phyloP scores from a whole-genome alignment of 352 stramenopile species.

The Halophytophthora batemanensis region DNA sequence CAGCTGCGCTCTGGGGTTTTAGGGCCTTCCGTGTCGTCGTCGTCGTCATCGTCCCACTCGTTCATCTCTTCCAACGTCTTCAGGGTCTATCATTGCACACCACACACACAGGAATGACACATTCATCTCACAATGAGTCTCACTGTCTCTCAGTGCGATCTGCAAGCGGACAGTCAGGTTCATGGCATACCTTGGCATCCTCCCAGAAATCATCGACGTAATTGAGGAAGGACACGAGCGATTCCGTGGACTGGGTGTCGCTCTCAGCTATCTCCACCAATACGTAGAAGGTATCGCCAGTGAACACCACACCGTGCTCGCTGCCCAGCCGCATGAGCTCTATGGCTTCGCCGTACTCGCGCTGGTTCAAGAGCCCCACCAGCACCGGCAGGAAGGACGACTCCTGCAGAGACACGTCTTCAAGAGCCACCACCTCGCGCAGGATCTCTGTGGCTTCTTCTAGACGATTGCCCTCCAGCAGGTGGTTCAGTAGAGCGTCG shows the following conservation, averaged over 20 bases:
- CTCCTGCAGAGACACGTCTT: conserved; percentile 47
- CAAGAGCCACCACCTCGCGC: conserved; percentile 35
- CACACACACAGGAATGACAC: not conserved
- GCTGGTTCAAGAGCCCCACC: conserved; percentile 31
- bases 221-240: conserved; percentile 50
- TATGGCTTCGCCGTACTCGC: conserved; percentile 41
- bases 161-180: not conserved
- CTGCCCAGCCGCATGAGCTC: conserved; percentile 41
- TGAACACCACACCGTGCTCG: conserved; percentile 49
- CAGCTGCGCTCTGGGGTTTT: conserved; percentile 21
- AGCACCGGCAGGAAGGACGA: conserved; percentile 47
- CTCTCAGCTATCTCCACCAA: conserved; percentile 47
- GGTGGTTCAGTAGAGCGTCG: conserved; percentile 39
- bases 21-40: conserved; percentile 16
- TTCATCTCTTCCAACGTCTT: conserved; percentile 33
- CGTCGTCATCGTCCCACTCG: conserved; percentile 14
- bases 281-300: conserved; percentile 49
- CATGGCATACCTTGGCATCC: conserved; percentile 47
- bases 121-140: not conserved
- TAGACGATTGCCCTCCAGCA: conserved; percentile 40
- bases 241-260: conserved; percentile 46
- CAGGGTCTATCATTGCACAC: conserved; percentile 13
- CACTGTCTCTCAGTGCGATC: not conserved
- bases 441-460: conserved; percentile 54
- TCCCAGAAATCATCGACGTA: conserved; percentile 69